phyloP scores from a whole-genome alignment of 306 rosid species.

The Mimosa pudica region DNA sequence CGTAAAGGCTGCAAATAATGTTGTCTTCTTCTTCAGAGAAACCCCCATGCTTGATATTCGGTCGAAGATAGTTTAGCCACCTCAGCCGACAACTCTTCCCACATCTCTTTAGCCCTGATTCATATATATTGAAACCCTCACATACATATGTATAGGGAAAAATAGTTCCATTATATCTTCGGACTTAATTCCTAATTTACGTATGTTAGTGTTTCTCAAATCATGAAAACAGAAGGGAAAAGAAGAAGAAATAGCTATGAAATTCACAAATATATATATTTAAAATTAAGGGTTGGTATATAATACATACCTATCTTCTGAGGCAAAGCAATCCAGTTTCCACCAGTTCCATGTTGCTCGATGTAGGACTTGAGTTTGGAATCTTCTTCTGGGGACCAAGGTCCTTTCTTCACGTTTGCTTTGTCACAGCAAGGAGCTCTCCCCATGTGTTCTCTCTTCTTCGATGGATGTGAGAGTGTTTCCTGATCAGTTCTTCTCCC shows the following conservation, averaged over 20 bases:
- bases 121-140: background rate
- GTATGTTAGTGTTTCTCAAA: background rate
- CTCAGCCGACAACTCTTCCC: constrained; percentile 93
- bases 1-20: constrained; percentile 82
- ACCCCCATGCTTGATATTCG: constrained; percentile 84
- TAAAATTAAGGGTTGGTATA: background rate
- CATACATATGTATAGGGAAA: background rate
- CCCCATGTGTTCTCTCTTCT: constrained; percentile 50
- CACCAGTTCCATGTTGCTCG: constrained; percentile 80
- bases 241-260: background rate
- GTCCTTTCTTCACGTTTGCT: constrained; percentile 96
- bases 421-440: constrained; percentile 99
- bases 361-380: constrained; percentile 82
- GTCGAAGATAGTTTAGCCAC: constrained; percentile 93
- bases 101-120: constrained; percentile 77
- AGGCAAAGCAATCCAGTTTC: constrained; percentile 95
- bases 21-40: constrained; percentile 91
- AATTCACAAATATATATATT: background rate
- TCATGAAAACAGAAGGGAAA: background rate
- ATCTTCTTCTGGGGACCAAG: constrained; percentile 95
- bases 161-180: background rate
- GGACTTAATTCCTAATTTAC: background rate
- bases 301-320: constrained; percentile 68
- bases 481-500: background rate
- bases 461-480: background rate